These are phyloP conservation scores for Parastagonospora nodorum DNA, from an alignment of 2,329 filamentous ascomycete genomes.

Conservation along the genomic window DNA sequence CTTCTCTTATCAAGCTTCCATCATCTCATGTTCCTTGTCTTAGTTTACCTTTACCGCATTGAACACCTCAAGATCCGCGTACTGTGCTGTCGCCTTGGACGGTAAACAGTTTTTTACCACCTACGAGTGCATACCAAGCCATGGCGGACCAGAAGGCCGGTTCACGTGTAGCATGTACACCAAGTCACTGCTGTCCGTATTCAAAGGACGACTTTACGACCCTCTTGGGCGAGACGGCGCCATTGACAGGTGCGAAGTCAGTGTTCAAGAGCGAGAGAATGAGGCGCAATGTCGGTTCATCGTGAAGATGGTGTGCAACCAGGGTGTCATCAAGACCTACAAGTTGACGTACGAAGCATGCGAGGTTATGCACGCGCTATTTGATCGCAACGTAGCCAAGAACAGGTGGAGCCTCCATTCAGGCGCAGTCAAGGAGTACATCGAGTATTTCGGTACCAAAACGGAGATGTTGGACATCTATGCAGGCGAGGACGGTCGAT, in stretches of 20 bases:
- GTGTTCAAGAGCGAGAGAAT: constrained; percentile 71
- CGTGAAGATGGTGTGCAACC: constrained; percentile 73
- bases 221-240: constrained; percentile 69
- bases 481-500: constrained; percentile 65
- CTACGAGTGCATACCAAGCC: constrained; percentile 65
- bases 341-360: constrained; percentile 75
- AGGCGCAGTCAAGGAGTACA: constrained; percentile 71
- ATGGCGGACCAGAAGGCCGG: constrained; percentile 47
- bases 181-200: constrained; percentile 71
- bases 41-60: constrained; percentile 73
- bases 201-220: constrained; percentile 70
- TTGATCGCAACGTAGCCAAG: constrained; percentile 67
- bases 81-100: constrained; percentile 72
- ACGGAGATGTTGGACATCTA: constrained; percentile 82
- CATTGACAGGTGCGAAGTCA: constrained; percentile 76
- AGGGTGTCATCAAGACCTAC: constrained; percentile 79
- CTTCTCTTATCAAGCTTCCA: constrained; percentile 12
- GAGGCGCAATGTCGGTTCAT: constrained; percentile 73
- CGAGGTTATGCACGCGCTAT: constrained; percentile 77
- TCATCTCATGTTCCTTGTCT: constrained; percentile 20
- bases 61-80: constrained; percentile 81
- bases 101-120: constrained; percentile 72
- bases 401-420: constrained; percentile 77
- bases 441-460: constrained; percentile 80
- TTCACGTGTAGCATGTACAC: constrained; percentile 80